Evolutionary conservation across 169 alveolate genomes (phyloP).

Genomic region (Cryptosporidium ryanae): DNA sequence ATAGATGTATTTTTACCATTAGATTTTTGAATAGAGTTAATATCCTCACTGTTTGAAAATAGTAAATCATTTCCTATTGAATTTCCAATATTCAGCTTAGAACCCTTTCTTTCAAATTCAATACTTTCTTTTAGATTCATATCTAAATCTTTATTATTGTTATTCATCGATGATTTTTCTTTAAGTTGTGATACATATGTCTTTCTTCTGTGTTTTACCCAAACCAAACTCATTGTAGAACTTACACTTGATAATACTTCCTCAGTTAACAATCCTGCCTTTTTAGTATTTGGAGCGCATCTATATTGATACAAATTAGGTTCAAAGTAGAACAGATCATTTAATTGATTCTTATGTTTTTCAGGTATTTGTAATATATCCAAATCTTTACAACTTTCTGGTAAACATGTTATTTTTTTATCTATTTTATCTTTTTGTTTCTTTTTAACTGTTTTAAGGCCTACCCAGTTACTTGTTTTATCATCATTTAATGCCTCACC

Average conservation of each 20-base stretch:
- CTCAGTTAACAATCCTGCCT: slow-evolving; percentile 72
- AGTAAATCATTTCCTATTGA: not conserved
- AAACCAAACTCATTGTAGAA: slow-evolving; percentile 69
- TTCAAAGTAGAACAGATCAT: slow-evolving; percentile 65
- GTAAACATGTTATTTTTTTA: slow-evolving; percentile 34
- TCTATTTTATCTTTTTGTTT: slow-evolving; percentile 36
- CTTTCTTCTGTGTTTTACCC: slow-evolving; percentile 67
- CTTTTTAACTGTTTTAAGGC: slow-evolving; percentile 26
- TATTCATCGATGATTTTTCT: slow-evolving; percentile 23
- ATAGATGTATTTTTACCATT: slow-evolving; percentile 10
- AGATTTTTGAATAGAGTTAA: slow-evolving; percentile 21
- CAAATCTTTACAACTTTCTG: slow-evolving; percentile 56
- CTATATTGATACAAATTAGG: slow-evolving; percentile 61
- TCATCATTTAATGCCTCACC: slow-evolving; percentile 14
- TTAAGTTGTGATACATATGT: slow-evolving; percentile 43
- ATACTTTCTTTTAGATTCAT: not conserved
- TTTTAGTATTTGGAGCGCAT: slow-evolving; percentile 64
- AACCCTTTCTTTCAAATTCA: slow-evolving; percentile 13
- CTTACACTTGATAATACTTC: slow-evolving; percentile 63
- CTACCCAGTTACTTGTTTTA: slow-evolving; percentile 37
- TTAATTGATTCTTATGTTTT: slow-evolving; percentile 18
- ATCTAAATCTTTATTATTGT: not conserved
- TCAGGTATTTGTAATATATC: slow-evolving; percentile 47
- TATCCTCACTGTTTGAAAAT: not conserved
- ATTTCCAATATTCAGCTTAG: not conserved